Evolutionary conservation across 768 basidiomycete genomes (phyloP), one percentile per base, ranked within the genome.

Genomic region (Rhodotorula diobovata): DNA sequence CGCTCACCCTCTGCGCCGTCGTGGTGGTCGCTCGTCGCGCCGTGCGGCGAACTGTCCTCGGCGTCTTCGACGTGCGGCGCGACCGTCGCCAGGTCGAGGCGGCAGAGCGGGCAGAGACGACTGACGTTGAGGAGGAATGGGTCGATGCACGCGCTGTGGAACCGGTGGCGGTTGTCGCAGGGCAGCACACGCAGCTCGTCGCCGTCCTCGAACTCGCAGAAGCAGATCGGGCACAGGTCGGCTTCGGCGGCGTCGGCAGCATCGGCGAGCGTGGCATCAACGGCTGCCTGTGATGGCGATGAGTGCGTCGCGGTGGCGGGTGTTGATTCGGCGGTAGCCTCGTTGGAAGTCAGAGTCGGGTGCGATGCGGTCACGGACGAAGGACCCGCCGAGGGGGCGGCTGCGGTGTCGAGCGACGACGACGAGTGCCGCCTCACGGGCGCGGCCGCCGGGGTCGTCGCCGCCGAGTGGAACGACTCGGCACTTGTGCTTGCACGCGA

Each of bases 41-140:
- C 58, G 10, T 30, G 46, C 57, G 21, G 23, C 34, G 23, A n/a
- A n/a, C 30, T 9, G 7, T 8, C 41, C 8, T 57, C 61, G 20
- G 23, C 30, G 18, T 32, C 62, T 10, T 16, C 67, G 21, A 12
- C 48, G 11, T 14, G 39, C 3, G 11, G 14, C 7, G 39, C 37
- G 37, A 32, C 57, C 9, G 28, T 37, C 25, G 62, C 69, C 20
- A 78, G 67, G 66, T 78, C 78, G 30, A 77, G 70, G 76, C 94
- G 85, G 80, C 94, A 96, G 39, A 96, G 85, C 11, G 94, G 94
- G 81, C 95, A 96, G 43, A 90, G 89, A 68, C 88, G 88, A 2
- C 93, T 93, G 37, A 95, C 84, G 76, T 93, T 87, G 57, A 98
- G 83, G 53, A 98, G 82, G 94, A 94, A 95, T 45, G 89, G 91